Evolutionary conservation across 345 rosid genomes (phyloP), one percentile per base, ranked within the genome.

Genomic region (Euclidium syriacum): DNA sequence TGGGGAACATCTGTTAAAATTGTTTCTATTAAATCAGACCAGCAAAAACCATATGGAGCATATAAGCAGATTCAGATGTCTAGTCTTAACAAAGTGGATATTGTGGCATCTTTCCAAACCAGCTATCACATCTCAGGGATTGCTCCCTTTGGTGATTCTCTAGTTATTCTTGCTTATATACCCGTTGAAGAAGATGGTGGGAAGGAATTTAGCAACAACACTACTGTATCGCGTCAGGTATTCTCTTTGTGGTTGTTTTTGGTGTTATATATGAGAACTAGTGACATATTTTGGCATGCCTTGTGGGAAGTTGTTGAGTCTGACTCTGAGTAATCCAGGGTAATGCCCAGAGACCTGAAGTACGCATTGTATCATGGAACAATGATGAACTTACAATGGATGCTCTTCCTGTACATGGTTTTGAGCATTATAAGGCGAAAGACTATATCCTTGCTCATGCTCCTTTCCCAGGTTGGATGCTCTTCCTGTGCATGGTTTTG

Each of bases 71-170:
- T 76, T 52, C 80, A 80, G 26, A 41, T 68, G 72, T 79, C 95
- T 70, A 80, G 85, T 65, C 47, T 76, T 78, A 90, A 82, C 66
- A 82, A 84, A 76, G 99, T 90, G 75, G 97, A 95, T 77, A 84
- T 90, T 61, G 97, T 95, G 76, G 97, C 96, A 57, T 87, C 97
- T 47, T 90, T 95, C 67, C 97, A 95, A 68, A 90, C 99, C 58
- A 90, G 92, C 90, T 95, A 90, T 77, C 85, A 78, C 75, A 84
- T 95, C 79, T 95, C 99, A 41, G 99, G 99, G 80, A 84, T 95
- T 83, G 96, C 99, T 78, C 99, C 99, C 32, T 95, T 95, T 81
- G 97, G 96, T 56, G 99, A 95, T 80, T 77, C 91, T 70, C 80
- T 95, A 83, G 99, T 95, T 77, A 86, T 95, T 75, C 85, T 95